A percentile compares a stretch with the other conserved stretches of the same genome.
These are phyloP conservation scores for Hypocrella siamensis DNA, from an alignment of 2,329 filamentous ascomycete genomes.

Conservation along the genomic window DNA sequence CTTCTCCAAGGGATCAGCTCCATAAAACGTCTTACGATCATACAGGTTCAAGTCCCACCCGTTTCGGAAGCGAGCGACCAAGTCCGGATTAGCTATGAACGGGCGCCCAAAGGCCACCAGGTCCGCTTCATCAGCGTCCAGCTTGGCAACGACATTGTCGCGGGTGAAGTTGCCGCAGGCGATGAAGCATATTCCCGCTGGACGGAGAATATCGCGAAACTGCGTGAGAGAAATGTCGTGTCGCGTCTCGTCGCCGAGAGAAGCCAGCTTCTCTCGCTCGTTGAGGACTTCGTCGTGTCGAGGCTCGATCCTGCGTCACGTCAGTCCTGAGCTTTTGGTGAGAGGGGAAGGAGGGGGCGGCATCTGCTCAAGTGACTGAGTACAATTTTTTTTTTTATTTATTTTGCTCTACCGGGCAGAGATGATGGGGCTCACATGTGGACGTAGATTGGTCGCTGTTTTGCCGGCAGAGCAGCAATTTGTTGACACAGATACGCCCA, in stretches of 20 bases:
- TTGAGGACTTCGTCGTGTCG: constrained; percentile 29
- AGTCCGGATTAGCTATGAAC: constrained; percentile 15
- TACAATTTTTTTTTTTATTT: too few relatives aligned
- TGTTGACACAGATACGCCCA: constrained; percentile 19
- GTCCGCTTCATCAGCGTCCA: constrained; percentile 15
- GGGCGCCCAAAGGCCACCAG: constrained; percentile 14
- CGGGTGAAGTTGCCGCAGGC: constrained; percentile 30
- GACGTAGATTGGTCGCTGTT: constrained; percentile 23
- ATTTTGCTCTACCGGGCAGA: neutral
- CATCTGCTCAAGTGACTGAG: too few relatives aligned
- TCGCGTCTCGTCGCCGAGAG: constrained; percentile 13
- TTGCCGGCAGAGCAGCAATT: constrained; percentile 16
- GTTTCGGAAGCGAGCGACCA: constrained; percentile 12
- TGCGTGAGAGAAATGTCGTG: constrained; percentile 18
- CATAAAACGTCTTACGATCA: constrained; percentile 14
- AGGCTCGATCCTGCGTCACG: constrained; percentile 23
- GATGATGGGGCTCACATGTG: constrained; percentile 28
- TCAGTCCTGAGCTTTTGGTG: neutral
- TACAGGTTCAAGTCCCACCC: constrained; percentile 12
- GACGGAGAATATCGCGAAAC: constrained; percentile 23
- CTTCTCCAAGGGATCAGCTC: constrained; percentile 7
- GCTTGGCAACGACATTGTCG: constrained; percentile 21
- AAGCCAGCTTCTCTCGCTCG: constrained; percentile 24
- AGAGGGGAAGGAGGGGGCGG: too few relatives aligned
- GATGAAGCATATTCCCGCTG: constrained; percentile 26